Conservation (phyloP, 2,329 filamentous ascomycete species). For the Sporothrix phasma region DNA sequence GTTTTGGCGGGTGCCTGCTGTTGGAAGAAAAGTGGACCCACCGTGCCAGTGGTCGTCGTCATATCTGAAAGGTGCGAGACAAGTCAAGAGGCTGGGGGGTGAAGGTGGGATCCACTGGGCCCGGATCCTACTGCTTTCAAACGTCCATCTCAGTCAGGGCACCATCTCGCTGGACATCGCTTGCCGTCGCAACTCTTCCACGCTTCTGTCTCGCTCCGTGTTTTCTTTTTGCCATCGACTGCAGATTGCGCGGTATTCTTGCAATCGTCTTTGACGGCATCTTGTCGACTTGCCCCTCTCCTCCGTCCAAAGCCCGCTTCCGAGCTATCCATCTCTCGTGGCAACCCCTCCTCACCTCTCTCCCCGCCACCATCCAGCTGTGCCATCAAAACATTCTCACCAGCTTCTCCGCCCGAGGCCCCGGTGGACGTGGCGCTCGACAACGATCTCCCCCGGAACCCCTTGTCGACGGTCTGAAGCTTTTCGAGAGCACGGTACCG, state of each 20-base stretch:
- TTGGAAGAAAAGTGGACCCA: conserved; percentile 13
- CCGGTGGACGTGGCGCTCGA: background rate
- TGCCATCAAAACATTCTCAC: background rate
- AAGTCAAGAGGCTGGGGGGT: conserved; percentile 15
- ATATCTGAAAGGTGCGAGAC: conserved; percentile 16
- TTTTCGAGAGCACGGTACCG: background rate
- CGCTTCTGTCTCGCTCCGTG: background rate
- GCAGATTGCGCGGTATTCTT: background rate
- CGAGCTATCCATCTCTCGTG: conserved; percentile 4
- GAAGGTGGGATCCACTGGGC: conserved; percentile 9
- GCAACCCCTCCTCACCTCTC: background rate
- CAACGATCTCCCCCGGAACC: background rate
- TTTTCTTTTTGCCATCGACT: background rate
- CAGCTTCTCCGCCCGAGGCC: background rate
- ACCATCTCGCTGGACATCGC: background rate
- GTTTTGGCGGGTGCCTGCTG: conserved; percentile 5
- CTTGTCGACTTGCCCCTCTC: background rate
- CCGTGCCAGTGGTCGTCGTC: conserved; percentile 11
- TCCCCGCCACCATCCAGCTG: background rate
- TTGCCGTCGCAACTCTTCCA: background rate
- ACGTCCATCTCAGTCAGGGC: conserved; percentile 7
- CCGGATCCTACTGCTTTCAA: conserved; percentile 9
- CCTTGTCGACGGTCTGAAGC: background rate
- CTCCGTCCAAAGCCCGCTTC: background rate
- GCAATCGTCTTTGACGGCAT: background rate